A percentile compares a stretch with the other conserved stretches of the same genome.
Evolutionary conservation across 306 rosid species (phyloP).

Genomic region (Pterocarpus macrocarpus): DNA sequence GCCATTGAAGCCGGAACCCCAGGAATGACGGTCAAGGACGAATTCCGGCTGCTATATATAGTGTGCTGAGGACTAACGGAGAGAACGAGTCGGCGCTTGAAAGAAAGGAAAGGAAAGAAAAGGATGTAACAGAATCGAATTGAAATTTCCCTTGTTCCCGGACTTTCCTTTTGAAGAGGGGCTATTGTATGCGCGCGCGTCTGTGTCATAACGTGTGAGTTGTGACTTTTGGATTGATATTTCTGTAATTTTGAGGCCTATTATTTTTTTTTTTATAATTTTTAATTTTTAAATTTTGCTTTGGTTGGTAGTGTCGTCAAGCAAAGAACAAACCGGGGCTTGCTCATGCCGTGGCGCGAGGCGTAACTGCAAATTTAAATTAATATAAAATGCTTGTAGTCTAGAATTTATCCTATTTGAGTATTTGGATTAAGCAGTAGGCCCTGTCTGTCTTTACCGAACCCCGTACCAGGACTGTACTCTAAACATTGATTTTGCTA

Average conservation of each 20-base stretch:
- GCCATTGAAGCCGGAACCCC: constrained; percentile 56
- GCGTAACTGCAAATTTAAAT: not conserved
- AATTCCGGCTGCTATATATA: constrained; percentile 6
- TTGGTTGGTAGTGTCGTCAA: constrained; percentile 31
- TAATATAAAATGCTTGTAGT: too few relatives aligned
- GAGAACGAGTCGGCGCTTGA: not conserved
- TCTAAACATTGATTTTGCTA: too few relatives aligned
- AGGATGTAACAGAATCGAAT: constrained; percentile 24
- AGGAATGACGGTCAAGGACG: constrained; percentile 1
- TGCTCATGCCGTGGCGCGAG: not conserved
- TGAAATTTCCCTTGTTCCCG: not conserved
- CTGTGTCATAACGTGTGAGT: constrained; percentile 19
- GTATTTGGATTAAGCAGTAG: too few relatives aligned
- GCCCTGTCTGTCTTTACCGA: too few relatives aligned
- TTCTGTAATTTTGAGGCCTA: not conserved
- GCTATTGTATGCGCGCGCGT: constrained; percentile 24
- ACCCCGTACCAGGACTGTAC: too few relatives aligned
- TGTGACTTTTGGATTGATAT: not conserved
- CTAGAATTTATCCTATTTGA: too few relatives aligned
- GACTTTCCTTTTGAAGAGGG: constrained; percentile 6
- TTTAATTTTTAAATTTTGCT: not conserved
- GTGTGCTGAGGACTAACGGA: not conserved
- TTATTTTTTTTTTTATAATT: not conserved
- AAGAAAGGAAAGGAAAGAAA: not conserved
- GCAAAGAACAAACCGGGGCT: constrained; percentile 36